phyloP scores from a whole-genome alignment of 2,329 filamentous ascomycete genomes.

The Venturia nashicola region DNA sequence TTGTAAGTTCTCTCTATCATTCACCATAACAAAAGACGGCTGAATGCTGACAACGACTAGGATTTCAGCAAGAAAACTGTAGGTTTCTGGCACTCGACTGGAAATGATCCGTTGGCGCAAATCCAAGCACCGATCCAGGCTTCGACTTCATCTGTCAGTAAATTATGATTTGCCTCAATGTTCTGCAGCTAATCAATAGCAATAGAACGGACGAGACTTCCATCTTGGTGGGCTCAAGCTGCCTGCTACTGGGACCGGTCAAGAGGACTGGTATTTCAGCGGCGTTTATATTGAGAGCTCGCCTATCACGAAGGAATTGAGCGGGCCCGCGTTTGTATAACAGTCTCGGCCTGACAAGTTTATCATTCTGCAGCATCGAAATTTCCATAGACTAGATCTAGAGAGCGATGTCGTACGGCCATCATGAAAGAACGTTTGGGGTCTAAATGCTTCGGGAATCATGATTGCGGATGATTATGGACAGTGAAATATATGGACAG shows the following conservation, averaged over 20 bases:
- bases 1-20: constrained; percentile 26
- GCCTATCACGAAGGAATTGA: constrained; percentile 27
- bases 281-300: constrained; percentile 59
- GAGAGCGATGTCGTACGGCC: no score
- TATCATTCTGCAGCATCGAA: no score
- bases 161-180: not conserved
- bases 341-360: no score
- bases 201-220: constrained; percentile 54
- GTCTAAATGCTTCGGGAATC: not conserved
- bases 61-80: constrained; percentile 52
- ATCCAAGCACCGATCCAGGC: constrained; percentile 48
- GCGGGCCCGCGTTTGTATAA: constrained; percentile 17
- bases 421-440: not conserved
- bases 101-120: constrained; percentile 42
- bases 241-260: constrained; percentile 37
- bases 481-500: not conserved
- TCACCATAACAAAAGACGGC: constrained; percentile 4
- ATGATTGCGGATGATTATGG: not conserved
- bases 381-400: no score
- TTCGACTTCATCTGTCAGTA: constrained; percentile 38
- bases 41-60: constrained; percentile 12
- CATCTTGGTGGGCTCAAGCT: constrained; percentile 59
- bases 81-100: constrained; percentile 59
- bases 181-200: not conserved
- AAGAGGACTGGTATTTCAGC: constrained; percentile 60